phyloP scores from a whole-genome alignment of 2,329 filamentous ascomycete genomes.

The Biscogniauxia mediterranea region DNA sequence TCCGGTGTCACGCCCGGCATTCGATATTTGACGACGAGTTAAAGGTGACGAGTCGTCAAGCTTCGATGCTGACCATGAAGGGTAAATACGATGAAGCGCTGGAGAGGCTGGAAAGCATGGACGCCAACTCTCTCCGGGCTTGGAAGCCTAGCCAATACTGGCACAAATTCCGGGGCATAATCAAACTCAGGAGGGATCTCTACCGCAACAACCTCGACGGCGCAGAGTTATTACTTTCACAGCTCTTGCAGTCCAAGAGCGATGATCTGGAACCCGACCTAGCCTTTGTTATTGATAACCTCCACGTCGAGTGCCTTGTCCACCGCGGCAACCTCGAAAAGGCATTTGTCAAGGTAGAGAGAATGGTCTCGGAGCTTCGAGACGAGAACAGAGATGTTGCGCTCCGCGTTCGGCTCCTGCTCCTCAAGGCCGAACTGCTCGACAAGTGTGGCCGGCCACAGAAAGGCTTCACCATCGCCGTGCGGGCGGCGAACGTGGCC shows the following conservation, averaged over 20 bases:
- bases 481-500: constrained; percentile 73
- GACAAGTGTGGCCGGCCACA: constrained; percentile 66
- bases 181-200: constrained; percentile 63
- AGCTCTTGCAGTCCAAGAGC: constrained; percentile 50
- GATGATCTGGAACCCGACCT: constrained; percentile 54
- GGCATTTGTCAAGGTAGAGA: constrained; percentile 49
- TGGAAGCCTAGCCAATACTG: constrained; percentile 77
- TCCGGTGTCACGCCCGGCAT: constrained; percentile 64
- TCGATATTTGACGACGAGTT: constrained; percentile 72
- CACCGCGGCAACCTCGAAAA: constrained; percentile 47
- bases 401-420: constrained; percentile 67
- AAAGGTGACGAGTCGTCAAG: constrained; percentile 69
- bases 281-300: constrained; percentile 47
- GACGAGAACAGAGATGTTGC: constrained; percentile 55
- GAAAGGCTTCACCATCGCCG: constrained; percentile 72
- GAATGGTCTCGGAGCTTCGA: constrained; percentile 40
- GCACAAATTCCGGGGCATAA: constrained; percentile 63
- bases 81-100: constrained; percentile 72
- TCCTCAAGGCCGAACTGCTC: constrained; percentile 70
- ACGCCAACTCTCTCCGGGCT: constrained; percentile 62
- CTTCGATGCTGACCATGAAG: constrained; percentile 62
- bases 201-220: constrained; percentile 53
- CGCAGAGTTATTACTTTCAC: constrained; percentile 48
- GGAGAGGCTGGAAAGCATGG: constrained; percentile 56
- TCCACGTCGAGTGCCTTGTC: constrained; percentile 52